Percentiles rank a stretch among this genome's conserved stretches.
Evolutionary conservation across 371 early-diverging fungal species (phyloP).

Genomic region (Furculomyces boomerangus): DNA sequence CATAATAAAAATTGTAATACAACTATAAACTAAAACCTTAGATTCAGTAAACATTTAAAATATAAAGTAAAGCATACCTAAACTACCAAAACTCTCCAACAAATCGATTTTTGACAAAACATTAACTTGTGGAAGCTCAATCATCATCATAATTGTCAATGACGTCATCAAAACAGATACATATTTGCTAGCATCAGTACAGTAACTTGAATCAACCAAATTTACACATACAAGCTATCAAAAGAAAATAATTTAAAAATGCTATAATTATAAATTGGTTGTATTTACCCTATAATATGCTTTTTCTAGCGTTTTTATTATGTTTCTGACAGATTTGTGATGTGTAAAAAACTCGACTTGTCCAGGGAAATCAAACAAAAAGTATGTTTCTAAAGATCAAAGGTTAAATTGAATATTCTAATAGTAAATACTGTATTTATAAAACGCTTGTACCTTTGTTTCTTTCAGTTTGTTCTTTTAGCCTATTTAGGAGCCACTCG

Average conservation of each 20-base stretch:
- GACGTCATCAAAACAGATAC: constrained; percentile 75
- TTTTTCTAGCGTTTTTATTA: constrained; percentile 58
- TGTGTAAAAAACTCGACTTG: constrained; percentile 98
- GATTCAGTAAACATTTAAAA: too few species aligned
- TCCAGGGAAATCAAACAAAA: constrained; percentile 97
- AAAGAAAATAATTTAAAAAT: not conserved
- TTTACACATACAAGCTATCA: constrained; percentile 70
- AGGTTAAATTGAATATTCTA: constrained; percentile 1
- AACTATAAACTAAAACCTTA: not conserved
- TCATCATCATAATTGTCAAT: constrained; percentile 76
- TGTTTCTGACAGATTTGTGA: constrained; percentile 60
- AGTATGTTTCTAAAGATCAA: constrained; percentile 43
- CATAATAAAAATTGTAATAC: not conserved
- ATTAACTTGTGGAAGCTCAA: constrained; percentile 91
- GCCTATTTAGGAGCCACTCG: constrained; percentile 65
- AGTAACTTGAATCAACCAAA: constrained; percentile 82
- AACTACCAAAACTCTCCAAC: constrained; percentile 49
- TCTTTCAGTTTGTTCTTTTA: constrained; percentile 15
- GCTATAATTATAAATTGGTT: not conserved
- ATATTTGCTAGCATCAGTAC: constrained; percentile 84
- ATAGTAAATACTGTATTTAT: constrained; percentile 23
- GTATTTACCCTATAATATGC: constrained; percentile 15
- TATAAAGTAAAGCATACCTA: constrained; percentile 26
- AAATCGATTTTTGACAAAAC: constrained; percentile 91
- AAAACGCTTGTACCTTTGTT: constrained; percentile 23